A percentile compares a stretch with the other conserved stretches of the same genome.
Conservation (phyloP, 176 grass and related monocot species). For the Zizania latifolia region DNA sequence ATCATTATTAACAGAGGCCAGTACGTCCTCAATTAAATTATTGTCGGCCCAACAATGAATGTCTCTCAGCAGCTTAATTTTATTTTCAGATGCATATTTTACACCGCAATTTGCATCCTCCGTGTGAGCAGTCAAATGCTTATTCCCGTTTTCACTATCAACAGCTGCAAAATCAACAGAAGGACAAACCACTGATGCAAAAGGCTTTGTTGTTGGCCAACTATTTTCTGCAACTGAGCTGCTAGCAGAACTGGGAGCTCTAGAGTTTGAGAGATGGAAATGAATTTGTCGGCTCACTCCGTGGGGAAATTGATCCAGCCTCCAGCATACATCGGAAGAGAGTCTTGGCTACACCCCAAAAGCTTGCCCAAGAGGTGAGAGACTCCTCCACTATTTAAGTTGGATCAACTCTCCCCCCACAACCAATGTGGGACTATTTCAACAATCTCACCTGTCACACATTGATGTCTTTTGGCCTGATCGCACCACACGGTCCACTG, state of each 20-base stretch:
- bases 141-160: neutral
- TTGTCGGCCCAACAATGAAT: conserved; percentile 62
- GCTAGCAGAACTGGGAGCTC: conserved; percentile 18
- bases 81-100: conserved; percentile 10
- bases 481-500: too few species aligned
- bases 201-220: conserved; percentile 41
- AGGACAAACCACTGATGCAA: conserved; percentile 48
- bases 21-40: conserved; percentile 70
- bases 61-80: conserved; percentile 58
- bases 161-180: conserved; percentile 22
- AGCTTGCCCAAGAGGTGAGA: too few species aligned
- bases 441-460: too few species aligned
- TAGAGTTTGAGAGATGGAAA: conserved; percentile 51
- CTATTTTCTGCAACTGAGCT: conserved; percentile 25
- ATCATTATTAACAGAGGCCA: conserved; percentile 72
- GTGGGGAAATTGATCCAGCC: too few species aligned
- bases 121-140: neutral
- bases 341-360: too few species aligned
- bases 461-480: too few species aligned
- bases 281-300: too few species aligned
- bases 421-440: too few species aligned
- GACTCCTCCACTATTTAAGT: too few species aligned
- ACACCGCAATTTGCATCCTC: conserved; percentile 4
- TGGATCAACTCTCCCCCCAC: too few species aligned
- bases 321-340: too few species aligned